A percentile compares a stretch with the other conserved stretches of the same genome.
These are phyloP conservation scores for Leishmania braziliensis DNA, from an alignment of 208 protist genomes.

Conservation along the genomic window DNA sequence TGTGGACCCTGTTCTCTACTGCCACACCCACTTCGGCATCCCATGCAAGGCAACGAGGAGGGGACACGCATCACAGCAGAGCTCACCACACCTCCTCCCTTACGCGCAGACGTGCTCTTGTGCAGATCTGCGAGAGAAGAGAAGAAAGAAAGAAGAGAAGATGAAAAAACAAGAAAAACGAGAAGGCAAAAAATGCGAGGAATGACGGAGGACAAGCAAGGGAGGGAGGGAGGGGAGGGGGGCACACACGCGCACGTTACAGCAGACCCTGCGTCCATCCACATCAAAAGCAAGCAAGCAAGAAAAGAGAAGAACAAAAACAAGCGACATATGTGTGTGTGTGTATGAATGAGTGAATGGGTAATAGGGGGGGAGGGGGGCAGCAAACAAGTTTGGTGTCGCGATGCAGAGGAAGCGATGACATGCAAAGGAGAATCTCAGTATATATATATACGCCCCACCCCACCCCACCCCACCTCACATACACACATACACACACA, in stretches of 20 bases:
- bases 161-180: background rate
- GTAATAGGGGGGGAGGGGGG: no score
- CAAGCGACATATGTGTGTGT: no score
- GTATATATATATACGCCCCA: background rate
- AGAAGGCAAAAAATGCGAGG: background rate
- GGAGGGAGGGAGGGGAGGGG: background rate
- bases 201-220: background rate
- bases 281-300: background rate
- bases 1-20: background rate
- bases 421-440: background rate
- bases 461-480: no score
- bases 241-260: background rate
- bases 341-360: no score
- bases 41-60: background rate
- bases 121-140: background rate
- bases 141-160: background rate
- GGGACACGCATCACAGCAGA: background rate
- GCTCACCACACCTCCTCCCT: background rate
- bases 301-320: no score
- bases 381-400: no score
- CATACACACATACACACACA: background rate
- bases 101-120: background rate
- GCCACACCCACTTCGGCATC: background rate
- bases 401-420: background rate
- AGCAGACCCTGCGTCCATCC: background rate